Evolutionary conservation across 169 alveolate species (phyloP).

Genomic region (Plasmodium malariae): DNA sequence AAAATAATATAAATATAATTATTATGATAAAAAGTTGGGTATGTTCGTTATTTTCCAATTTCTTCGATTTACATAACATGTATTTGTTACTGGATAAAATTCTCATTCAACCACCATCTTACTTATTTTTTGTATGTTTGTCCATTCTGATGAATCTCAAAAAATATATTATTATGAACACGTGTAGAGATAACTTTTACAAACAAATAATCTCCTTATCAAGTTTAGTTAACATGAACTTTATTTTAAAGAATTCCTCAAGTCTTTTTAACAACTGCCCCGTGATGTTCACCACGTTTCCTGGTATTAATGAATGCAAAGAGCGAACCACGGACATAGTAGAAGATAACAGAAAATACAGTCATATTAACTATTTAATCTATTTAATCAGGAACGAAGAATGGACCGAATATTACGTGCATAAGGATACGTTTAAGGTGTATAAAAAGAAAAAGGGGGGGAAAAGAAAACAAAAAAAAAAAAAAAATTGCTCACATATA

Average conservation of each 20-base stretch:
- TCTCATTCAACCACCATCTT: slow-evolving; percentile 31
- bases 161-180: slow-evolving; percentile 16
- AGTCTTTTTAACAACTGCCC: slow-evolving; percentile 18
- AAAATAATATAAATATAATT: slow-evolving; percentile 30
- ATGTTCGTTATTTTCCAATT: slow-evolving; percentile 47
- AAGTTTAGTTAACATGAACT: slow-evolving; percentile 22
- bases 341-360: neutral
- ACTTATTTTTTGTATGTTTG: slow-evolving; percentile 19
- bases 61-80: slow-evolving; percentile 39
- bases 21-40: slow-evolving; percentile 36
- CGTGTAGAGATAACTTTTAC: neutral
- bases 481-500: too few species aligned
- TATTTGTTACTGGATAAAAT: slow-evolving; percentile 34
- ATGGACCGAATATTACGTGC: slow-evolving; percentile 51
- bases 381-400: slow-evolving; percentile 11
- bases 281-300: neutral
- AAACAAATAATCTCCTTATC: slow-evolving; percentile 22
- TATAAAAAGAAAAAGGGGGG: neutral
- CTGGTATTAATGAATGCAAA: neutral
- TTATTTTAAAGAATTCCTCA: slow-evolving; percentile 17
- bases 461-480: neutral
- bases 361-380: slow-evolving; percentile 32
- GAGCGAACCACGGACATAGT: neutral
- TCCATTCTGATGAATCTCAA: slow-evolving; percentile 23
- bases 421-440: slow-evolving; percentile 28